Evolutionary conservation across 257 asterid species (phyloP), one percentile per base, ranked within the genome.

Genomic region (Haberlea rhodopensis): DNA sequence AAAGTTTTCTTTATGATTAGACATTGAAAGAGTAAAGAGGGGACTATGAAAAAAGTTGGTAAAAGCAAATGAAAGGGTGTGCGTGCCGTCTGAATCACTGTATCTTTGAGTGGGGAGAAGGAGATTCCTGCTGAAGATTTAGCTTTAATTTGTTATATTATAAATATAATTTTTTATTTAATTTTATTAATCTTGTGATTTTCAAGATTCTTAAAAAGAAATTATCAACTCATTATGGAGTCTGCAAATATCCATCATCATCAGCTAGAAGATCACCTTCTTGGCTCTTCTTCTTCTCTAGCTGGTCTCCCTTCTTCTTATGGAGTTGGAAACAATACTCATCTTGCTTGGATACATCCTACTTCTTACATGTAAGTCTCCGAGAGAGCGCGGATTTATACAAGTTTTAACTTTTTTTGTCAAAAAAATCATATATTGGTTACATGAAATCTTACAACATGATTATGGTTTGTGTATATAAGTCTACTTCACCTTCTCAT

Each of bases 131-230:
- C 5, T 57, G 19, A 48, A 70, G 74, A 45, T 32, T 72, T 82
- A 66, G 75, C 73, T 74, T 71, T 59, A 55, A 26, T 37, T 5
- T 32, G 40, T 32, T 10, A 11, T 10, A 7, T 37, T 3, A 37
- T 64, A 24, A 46, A 53, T 37, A 21, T 32, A 66, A 34, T 16
- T 9, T 59, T 59, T 64, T 54, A 24, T 34, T 69, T 66, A 70
- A 21, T 25, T 59, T 78, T 71, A 57, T 76, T 67, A 68, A 66
- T 87, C 94, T 89, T 81, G 97, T 95, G 91, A 89, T 87, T 84
- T 82, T 84, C 95, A 87, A 84, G 88, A 67, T 43, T 63, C 26
- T 24, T 76, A 65, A 70, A 72, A n/a, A n/a, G 73, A 71, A 80
- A 71, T 74, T 65, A 75, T 72, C 73, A 78, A 45, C 69, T 69